Conservation (phyloP, 1,284 basidiomycete species). For the Rhodotorula sp. region DNA sequence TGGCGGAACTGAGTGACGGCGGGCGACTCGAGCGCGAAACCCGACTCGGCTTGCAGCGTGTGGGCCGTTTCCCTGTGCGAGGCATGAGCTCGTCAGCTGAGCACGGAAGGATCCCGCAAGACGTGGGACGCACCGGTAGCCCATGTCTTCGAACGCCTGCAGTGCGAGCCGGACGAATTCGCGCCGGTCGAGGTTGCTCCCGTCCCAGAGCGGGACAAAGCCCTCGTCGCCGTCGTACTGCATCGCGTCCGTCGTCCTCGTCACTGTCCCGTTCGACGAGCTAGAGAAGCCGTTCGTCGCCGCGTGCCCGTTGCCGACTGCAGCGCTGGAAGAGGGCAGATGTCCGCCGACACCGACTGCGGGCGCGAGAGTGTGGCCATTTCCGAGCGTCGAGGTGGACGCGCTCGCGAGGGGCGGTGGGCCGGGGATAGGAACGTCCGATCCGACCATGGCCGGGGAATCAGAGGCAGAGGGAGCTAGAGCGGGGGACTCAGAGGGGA, state of each 20-base stretch:
- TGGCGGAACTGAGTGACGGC: slow-evolving; percentile 78
- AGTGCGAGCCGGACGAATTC: slow-evolving; percentile 89
- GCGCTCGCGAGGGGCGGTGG: no score
- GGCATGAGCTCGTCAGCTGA: neutral
- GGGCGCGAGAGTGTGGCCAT: no score
- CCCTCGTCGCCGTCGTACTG: slow-evolving; percentile 33
- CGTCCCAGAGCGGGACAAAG: slow-evolving; percentile 52
- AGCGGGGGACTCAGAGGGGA: no score
- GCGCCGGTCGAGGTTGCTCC: slow-evolving; percentile 68
- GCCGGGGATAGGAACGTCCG: no score
- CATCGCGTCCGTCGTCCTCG: slow-evolving; percentile 13
- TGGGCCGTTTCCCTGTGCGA: slow-evolving; percentile 76
- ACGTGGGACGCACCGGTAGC: slow-evolving; percentile 73
- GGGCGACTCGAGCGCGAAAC: slow-evolving; percentile 77
- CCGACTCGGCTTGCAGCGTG: slow-evolving; percentile 87
- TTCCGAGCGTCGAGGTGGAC: no score
- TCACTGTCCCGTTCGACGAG: no score
- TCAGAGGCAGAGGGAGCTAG: no score
- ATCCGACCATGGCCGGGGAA: no score
- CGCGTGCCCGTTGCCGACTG: slow-evolving; percentile 5
- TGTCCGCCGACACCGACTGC: no score
- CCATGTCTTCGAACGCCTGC: slow-evolving; percentile 87
- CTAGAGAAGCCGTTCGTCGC: neutral
- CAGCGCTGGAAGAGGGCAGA: neutral
- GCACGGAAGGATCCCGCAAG: no score